phyloP scores from a whole-genome alignment of 2,329 filamentous ascomycete genomes.

The Cladosporium cucumerinum region DNA sequence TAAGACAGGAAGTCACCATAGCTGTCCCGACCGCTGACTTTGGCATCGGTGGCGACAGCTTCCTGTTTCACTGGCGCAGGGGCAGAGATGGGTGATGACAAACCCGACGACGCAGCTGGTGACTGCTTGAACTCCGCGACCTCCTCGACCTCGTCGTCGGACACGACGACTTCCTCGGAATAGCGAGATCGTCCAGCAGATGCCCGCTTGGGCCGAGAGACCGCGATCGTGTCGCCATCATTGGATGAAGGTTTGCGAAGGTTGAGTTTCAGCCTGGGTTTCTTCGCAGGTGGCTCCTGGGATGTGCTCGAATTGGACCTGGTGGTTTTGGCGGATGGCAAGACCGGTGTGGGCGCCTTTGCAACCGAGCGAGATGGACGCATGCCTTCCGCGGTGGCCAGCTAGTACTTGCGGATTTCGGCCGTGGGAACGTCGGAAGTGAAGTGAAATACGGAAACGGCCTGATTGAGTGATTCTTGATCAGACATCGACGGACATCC shows the following conservation, averaged over 20 bases:
- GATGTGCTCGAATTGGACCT: slow-evolving; percentile 5
- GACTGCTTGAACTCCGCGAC: slow-evolving; percentile 11
- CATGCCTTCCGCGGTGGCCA: slow-evolving; percentile 30
- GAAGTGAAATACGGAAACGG: slow-evolving; percentile 30
- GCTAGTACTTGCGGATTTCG: slow-evolving; percentile 28
- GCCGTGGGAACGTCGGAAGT: slow-evolving; percentile 28
- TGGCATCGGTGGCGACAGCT: background rate
- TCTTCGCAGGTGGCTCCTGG: slow-evolving; percentile 8
- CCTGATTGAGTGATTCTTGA: background rate
- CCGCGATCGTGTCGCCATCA: slow-evolving; percentile 24
- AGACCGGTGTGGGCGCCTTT: background rate
- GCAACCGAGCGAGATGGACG: background rate
- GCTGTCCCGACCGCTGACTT: slow-evolving; percentile 18
- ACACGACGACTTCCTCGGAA: background rate
- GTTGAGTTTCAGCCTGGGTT: slow-evolving; percentile 28
- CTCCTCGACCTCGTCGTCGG: slow-evolving; percentile 2
- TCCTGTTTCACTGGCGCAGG: slow-evolving; percentile 17
- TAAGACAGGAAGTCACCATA: slow-evolving; percentile 34
- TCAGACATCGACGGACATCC: slow-evolving; percentile 4
- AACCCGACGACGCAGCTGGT: slow-evolving; percentile 24
- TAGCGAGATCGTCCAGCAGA: slow-evolving; percentile 9
- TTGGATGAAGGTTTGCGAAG: slow-evolving; percentile 21
- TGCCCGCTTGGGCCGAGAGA: slow-evolving; percentile 21
- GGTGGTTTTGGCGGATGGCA: background rate
- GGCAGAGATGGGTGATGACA: slow-evolving; percentile 26